These are phyloP conservation scores for Vicia sativa DNA, from an alignment of 306 rosid species.

Conservation along the genomic window DNA sequence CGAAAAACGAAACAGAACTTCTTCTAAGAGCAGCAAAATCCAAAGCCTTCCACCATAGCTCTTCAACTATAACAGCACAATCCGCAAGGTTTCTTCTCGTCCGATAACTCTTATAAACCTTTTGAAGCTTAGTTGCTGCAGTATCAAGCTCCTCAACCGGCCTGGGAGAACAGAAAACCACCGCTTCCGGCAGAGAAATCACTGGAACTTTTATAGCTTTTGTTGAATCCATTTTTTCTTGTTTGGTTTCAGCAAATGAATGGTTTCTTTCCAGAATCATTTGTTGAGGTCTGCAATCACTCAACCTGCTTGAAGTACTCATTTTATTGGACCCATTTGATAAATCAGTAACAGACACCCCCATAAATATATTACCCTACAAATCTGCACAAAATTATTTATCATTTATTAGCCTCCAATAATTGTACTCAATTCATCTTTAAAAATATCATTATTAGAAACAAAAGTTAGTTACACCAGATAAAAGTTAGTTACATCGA, in stretches of 20 bases:
- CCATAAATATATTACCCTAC: conserved; percentile 2
- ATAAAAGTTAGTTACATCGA: background rate
- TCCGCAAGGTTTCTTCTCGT: conserved; percentile 93
- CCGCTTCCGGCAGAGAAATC: conserved; percentile 58
- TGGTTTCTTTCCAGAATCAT: conserved; percentile 50
- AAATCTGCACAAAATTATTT: conserved; percentile 11
- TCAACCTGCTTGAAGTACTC: conserved; percentile 45
- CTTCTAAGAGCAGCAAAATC: conserved; percentile 79
- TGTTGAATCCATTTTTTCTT: conserved; percentile 19
- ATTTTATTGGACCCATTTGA: conserved; percentile 40
- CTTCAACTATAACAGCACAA: conserved; percentile 90
- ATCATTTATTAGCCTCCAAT: background rate
- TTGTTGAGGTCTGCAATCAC: conserved; percentile 54
- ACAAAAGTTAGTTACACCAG: background rate
- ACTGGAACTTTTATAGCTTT: conserved; percentile 48
- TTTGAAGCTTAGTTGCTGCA: conserved; percentile 82
- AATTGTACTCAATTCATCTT: background rate
- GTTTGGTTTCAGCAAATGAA: conserved; percentile 48
- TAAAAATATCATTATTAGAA: background rate
- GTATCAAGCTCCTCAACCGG: conserved; percentile 75
- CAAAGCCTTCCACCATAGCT: conserved; percentile 92
- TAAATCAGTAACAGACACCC: conserved; percentile 11
- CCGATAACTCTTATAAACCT: conserved; percentile 85
- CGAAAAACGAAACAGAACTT: conserved; percentile 80
- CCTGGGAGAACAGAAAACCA: conserved; percentile 55